These are phyloP conservation scores for Saturnispora halmiae DNA, from an alignment of 805 yeast genomes.

Conservation along the genomic window DNA sequence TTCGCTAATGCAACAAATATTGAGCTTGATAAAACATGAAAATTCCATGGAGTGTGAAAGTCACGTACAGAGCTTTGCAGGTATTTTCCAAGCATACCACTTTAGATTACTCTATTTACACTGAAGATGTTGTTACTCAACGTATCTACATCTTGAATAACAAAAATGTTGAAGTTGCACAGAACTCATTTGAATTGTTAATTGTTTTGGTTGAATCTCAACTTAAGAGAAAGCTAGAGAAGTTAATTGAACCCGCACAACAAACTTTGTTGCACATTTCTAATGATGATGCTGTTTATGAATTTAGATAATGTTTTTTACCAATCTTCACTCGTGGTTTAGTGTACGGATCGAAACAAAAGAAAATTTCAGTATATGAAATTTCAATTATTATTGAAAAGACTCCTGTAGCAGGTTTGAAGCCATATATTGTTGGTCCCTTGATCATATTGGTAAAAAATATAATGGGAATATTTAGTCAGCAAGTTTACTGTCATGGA, in stretches of 20 bases:
- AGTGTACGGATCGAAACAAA: constrained; percentile 85
- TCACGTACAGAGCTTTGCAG: constrained; percentile 58
- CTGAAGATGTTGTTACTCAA: constrained; percentile 64
- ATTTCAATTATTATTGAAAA: constrained; percentile 80
- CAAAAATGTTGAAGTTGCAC: constrained; percentile 49
- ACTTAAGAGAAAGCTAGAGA: constrained; percentile 68
- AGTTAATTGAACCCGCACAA: constrained; percentile 69
- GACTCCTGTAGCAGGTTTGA: constrained; percentile 74
- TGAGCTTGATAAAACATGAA: constrained; percentile 70
- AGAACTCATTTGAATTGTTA: constrained; percentile 57
- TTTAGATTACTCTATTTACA: constrained; percentile 64
- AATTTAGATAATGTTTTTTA: constrained; percentile 63
- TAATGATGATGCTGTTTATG: constrained; percentile 56
- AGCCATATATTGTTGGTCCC: constrained; percentile 92
- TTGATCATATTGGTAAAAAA: constrained; percentile 91
- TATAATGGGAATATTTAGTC: constrained; percentile 85
- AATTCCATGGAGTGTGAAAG: constrained; percentile 53
- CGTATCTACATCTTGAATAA: constrained; percentile 70
- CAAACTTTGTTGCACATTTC: constrained; percentile 64
- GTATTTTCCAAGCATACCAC: constrained; percentile 56
- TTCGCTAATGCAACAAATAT: constrained; percentile 72
- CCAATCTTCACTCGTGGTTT: constrained; percentile 93
- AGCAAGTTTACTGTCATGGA: constrained; percentile 82
- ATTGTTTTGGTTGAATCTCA: constrained; percentile 58
- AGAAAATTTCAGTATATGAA: constrained; percentile 80